Base-by-base conservation (phyloP, 1,139 yeast genomes). In the Lodderomyces elongisporus region DNA sequence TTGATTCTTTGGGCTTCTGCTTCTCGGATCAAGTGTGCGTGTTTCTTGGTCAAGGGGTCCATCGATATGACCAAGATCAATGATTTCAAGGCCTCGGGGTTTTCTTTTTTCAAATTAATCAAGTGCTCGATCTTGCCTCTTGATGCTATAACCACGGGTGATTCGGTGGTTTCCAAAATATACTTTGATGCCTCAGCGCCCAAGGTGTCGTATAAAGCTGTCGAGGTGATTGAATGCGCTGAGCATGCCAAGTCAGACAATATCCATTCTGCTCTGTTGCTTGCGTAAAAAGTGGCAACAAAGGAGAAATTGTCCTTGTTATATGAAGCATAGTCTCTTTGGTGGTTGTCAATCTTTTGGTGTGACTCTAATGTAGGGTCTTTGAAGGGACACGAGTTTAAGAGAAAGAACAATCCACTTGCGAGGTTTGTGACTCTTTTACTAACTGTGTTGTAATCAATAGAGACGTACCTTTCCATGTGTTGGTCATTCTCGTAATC, bases 181-280 rank as follows among this genome's bases (percentile, higher is more conserved):
- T 50, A 60, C 39, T 48, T 49, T 4, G 69, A 60, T 17, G 66
- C 54, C 10, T 51, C 54, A 2, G 52, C 53, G 2, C 70, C 70
- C 42, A 64, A 57, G 27, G 66, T 64, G 37, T 65, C 70, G 39
- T 66, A 66, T 32, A 65, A 52, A 1, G 69, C 63, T 13, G 70
- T 62, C 37, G 51, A 56, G 26, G 69, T 58, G 32, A 66, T 52
- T 5, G 66, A 53, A 41, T 47, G 61, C 15, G 64, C 51, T 3
- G 57, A 43, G 38, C 68, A 62, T 4, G 65, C 64, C 37, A 64
- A 43, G 44, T 66, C 71, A 13, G 66, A 44, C 30, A 65, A 42
- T 3, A 58, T 39, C 71, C 71, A 66, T 43, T 66, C 71, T 30
- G 45, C 45, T 20, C 71, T 46, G 41, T 64, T 66, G 25, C 59